phyloP scores from a whole-genome alignment of 495 filamentous ascomycete species.

The Oidiodendron maius region DNA sequence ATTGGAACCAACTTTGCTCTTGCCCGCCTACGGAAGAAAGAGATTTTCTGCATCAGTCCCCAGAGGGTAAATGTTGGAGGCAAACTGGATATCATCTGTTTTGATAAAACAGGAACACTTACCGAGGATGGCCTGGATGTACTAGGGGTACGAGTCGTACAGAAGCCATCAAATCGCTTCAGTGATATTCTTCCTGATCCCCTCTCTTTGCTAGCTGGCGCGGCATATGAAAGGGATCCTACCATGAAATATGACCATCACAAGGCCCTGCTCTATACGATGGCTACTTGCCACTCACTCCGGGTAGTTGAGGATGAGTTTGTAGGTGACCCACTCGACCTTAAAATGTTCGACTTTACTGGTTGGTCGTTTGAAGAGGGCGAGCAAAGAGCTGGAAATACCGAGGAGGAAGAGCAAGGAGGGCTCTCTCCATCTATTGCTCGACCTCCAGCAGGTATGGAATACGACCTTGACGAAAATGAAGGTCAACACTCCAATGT shows the following conservation, averaged over 20 bases:
- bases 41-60: conserved; percentile 96
- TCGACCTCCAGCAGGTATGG: conserved; percentile 60
- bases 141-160: conserved; percentile 75
- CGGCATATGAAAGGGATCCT: conserved; percentile 46
- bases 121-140: conserved; percentile 98
- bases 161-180: conserved; percentile 50
- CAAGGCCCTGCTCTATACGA: conserved; percentile 76
- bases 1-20: conserved; percentile 97
- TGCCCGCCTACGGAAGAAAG: conserved; percentile 72
- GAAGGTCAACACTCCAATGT: conserved; percentile 25
- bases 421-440: conserved; percentile 76
- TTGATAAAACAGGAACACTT: conserved; percentile 97
- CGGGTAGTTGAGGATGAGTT: conserved; percentile 80
- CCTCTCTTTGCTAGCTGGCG: conserved; percentile 47
- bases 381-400: conserved; percentile 48
- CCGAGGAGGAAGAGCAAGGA: conserved; percentile 59
- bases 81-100: conserved; percentile 93
- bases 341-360: conserved; percentile 99
- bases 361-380: conserved; percentile 90
- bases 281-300: conserved; percentile 96
- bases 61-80: conserved; percentile 94
- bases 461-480: conserved; percentile 46
- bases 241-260: conserved; percentile 55
- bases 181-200: conserved; percentile 39
- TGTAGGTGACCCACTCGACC: conserved; percentile 88